Evolutionary conservation across 1,284 basidiomycete genomes (phyloP).

Genomic region (Moesziomyces sp.): DNA sequence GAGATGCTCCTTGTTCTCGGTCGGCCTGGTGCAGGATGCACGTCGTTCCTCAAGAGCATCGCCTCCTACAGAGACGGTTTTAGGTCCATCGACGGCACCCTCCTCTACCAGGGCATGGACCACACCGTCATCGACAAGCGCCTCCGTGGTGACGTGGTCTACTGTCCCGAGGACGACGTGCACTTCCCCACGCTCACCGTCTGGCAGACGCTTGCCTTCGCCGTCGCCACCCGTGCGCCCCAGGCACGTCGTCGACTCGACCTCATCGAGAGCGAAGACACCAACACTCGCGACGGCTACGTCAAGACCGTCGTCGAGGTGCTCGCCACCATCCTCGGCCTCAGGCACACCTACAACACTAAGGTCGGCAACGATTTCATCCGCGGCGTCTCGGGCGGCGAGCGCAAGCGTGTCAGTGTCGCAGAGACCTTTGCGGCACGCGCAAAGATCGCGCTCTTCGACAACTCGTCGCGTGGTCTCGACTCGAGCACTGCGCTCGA

Average conservation of each 20-base stretch:
- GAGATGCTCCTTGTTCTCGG: constrained; percentile 65
- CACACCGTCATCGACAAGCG: constrained; percentile 53
- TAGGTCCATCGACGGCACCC: constrained; percentile 48
- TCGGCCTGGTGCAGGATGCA: constrained; percentile 61
- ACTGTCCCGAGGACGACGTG: constrained; percentile 53
- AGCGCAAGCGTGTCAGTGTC: constrained; percentile 61
- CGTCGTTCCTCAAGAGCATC: constrained; percentile 59
- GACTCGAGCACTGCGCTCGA: constrained; percentile 61
- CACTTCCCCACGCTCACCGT: constrained; percentile 59
- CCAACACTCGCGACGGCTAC: constrained; percentile 36
- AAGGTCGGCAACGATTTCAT: constrained; percentile 66
- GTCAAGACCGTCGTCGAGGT: constrained; percentile 50
- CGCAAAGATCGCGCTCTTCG: constrained; percentile 56
- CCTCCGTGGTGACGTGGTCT: constrained; percentile 55
- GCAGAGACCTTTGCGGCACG: constrained; percentile 67
- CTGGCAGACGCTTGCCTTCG: constrained; percentile 55
- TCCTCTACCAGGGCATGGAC: constrained; percentile 54
- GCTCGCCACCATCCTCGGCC: constrained; percentile 56
- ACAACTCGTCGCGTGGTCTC: constrained; percentile 62
- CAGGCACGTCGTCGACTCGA: constrained; percentile 42
- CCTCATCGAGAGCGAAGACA: constrained; percentile 19
- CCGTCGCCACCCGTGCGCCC: constrained; percentile 56
- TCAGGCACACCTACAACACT: constrained; percentile 62
- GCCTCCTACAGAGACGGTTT: constrained; percentile 62
- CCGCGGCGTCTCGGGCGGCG: constrained; percentile 70